Conservation (phyloP, 441 rosid genomes). For the Eutrema salsugineum region DNA sequence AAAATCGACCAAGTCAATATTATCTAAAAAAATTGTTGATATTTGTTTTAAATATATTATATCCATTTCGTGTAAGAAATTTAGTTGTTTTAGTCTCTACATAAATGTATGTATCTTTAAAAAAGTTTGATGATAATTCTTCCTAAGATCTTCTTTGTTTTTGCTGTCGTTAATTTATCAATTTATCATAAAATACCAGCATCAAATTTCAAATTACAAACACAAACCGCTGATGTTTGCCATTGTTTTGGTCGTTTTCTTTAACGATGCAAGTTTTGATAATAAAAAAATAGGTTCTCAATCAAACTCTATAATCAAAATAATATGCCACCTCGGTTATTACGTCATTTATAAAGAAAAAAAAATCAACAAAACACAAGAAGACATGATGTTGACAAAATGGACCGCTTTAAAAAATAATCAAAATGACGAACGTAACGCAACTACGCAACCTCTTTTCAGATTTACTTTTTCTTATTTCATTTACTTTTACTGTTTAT, state of each 20-base stretch:
- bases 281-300: not conserved
- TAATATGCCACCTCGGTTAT: not conserved
- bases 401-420: not conserved
- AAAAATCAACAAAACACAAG: conserved; percentile 11
- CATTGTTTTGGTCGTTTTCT: not conserved
- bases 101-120: too few relatives aligned
- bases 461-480: not conserved
- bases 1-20: too few relatives aligned
- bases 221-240: not conserved
- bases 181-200: not conserved
- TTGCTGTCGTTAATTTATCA: too few relatives aligned
- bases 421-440: not conserved
- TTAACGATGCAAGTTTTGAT: not conserved
- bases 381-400: conserved; percentile 22
- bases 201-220: not conserved
- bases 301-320: not conserved
- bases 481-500: not conserved
- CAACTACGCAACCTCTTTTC: conserved; percentile 20
- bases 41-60: too few relatives aligned
- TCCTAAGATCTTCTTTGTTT: too few relatives aligned
- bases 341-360: not conserved
- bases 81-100: too few relatives aligned
- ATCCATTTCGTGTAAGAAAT: too few relatives aligned
- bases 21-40: too few relatives aligned
- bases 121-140: too few relatives aligned